Base-by-base conservation (phyloP, 2,329 filamentous ascomycete species). In the Colletotrichum sp. region DNA sequence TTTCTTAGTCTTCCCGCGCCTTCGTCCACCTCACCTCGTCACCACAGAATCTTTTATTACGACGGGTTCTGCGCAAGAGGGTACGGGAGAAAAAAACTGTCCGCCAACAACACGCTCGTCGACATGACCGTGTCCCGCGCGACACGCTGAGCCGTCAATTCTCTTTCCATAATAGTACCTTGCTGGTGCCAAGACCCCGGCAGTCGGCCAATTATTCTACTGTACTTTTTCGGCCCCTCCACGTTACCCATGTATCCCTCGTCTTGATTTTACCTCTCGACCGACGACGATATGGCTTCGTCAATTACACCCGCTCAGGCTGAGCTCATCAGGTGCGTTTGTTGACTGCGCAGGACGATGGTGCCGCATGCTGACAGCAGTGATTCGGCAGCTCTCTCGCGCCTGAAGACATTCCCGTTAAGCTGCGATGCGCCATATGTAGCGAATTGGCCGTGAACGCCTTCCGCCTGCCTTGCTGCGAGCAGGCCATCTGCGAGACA, bases 361-460 rank as follows among this genome's bases (percentile, higher is more conserved):
- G 55, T 64, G 2, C 28, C 16, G n/a, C 52, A 12, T 72, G 67
- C 71, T 78, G 55, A 78, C 44, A 12, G 5, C 16, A 18, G 78
- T 73, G 63, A 80, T 77, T 69, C 62, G 49, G 30, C 82, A 98
- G 95, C 84, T 93, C 94, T 66, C 89, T 98, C 76, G 88, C 92
- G 24, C 92, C 94, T 79, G 95, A 96, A 81, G 95, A 97, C 78
- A 96, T 98, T 74, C 97, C 97, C n/a, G 95, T 96, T 81, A 98
- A 98, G 89, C 91, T 99, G 78, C 94, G 96, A 86, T 99, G 97
- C 88, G 95, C 95, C 69, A 95, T 95, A 80, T 99, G 97, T 87
- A 97, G 94, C 87, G 96, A 95, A 84, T 90, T 99, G 75, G 96
- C 96, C 34, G 89, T 98, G 78, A 98, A 98, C 83, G 95, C 96